A percentile compares a stretch with the other conserved stretches of the same genome.
These are phyloP conservation scores for Colletotrichum liriopes DNA, from an alignment of 2,329 filamentous ascomycete species.

Conservation along the genomic window DNA sequence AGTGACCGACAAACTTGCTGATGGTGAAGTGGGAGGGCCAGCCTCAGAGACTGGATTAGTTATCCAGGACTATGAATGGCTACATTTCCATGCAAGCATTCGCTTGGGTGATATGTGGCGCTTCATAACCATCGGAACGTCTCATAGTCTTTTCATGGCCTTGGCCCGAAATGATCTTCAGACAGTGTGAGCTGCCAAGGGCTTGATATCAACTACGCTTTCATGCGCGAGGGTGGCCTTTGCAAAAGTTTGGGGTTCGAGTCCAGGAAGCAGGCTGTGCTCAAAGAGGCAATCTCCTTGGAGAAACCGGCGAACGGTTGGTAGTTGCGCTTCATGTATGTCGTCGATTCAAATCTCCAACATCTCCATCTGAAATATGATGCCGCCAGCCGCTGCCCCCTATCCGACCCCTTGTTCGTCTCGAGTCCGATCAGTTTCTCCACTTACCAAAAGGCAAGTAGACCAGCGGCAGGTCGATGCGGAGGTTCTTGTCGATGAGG, in stretches of 20 bases:
- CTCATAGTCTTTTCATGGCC: background rate
- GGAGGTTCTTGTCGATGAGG: slow-evolving; percentile 17
- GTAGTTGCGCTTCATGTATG: slow-evolving; percentile 35
- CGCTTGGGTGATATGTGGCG: slow-evolving; percentile 1
- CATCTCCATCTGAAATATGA: background rate
- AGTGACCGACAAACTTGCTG: background rate
- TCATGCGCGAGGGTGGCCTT: slow-evolving; percentile 11
- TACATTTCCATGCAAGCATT: slow-evolving; percentile 14
- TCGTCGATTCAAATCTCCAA: slow-evolving; percentile 18
- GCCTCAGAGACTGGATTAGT: background rate
- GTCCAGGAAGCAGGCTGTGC: background rate
- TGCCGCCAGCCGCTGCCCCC: slow-evolving; percentile 27
- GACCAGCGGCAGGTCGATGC: slow-evolving; percentile 6
- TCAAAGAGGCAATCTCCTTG: slow-evolving; percentile 25
- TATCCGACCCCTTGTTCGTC: slow-evolving; percentile 16
- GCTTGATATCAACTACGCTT: slow-evolving; percentile 8
- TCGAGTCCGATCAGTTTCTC: slow-evolving; percentile 12
- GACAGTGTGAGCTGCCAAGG: slow-evolving; percentile 12
- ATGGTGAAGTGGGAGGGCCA: slow-evolving; percentile 10
- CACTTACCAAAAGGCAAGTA: slow-evolving; percentile 6
- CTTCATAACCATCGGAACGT: background rate
- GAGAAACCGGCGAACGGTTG: slow-evolving; percentile 38
- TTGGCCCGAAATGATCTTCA: slow-evolving; percentile 18
- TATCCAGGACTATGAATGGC: background rate
- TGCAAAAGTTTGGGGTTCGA: background rate